phyloP scores from a whole-genome alignment of 2,329 filamentous ascomycete species.

The Aspergillus phoenicis region DNA sequence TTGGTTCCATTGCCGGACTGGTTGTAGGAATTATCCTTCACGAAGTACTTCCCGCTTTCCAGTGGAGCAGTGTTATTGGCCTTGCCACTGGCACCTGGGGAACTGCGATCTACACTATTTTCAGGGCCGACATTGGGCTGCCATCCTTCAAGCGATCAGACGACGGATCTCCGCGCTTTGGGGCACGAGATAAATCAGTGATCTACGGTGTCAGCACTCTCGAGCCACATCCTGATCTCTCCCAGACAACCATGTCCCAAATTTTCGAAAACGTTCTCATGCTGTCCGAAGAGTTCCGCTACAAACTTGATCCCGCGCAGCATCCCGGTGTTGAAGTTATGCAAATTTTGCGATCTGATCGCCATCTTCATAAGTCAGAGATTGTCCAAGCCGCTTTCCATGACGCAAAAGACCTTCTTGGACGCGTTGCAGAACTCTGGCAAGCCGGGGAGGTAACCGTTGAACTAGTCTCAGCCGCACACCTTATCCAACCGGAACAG shows the following conservation, averaged over 20 bases:
- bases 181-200: background rate
- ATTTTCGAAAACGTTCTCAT: slow-evolving; percentile 24
- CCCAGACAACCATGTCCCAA: slow-evolving; percentile 12
- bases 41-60: slow-evolving; percentile 39
- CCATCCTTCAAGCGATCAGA: slow-evolving; percentile 28
- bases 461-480: slow-evolving; percentile 19
- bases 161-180: background rate
- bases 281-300: slow-evolving; percentile 43
- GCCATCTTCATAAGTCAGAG: slow-evolving; percentile 23
- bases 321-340: slow-evolving; percentile 50
- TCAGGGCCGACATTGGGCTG: slow-evolving; percentile 50
- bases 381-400: slow-evolving; percentile 48
- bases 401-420: slow-evolving; percentile 33
- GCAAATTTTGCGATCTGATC: slow-evolving; percentile 41
- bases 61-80: slow-evolving; percentile 52
- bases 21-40: slow-evolving; percentile 49
- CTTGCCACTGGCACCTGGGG: slow-evolving; percentile 55
- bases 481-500: slow-evolving; percentile 17
- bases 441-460: slow-evolving; percentile 23
- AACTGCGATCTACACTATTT: slow-evolving; percentile 52
- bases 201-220: slow-evolving; percentile 28
- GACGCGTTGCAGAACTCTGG: slow-evolving; percentile 35
- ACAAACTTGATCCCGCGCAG: slow-evolving; percentile 41
- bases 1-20: slow-evolving; percentile 47
- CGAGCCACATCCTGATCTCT: slow-evolving; percentile 20